Evolutionary conservation across 345 rosid species (phyloP), one percentile per base, ranked within the genome.

Genomic region (Bruguiera parviflora): DNA sequence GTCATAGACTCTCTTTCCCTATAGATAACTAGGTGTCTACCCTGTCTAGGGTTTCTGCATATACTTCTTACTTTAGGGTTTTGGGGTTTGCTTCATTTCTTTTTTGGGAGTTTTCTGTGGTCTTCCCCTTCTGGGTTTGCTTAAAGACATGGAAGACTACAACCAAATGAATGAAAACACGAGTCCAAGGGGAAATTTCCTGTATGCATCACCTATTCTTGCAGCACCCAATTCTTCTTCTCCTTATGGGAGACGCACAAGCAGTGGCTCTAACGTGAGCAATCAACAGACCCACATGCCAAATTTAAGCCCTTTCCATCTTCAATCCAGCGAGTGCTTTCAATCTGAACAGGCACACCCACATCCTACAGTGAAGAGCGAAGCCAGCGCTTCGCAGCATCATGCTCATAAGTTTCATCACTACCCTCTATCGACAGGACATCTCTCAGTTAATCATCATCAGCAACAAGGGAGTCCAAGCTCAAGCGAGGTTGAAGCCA

Each of bases 301-400:
- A 7, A 33, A 33, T 46, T 61, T 84, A 37, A 43, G 72, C 33
- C 68, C 79, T 22, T 79, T 85, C 35, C 84, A 86, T 67, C 82
- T 80, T 57, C 91, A 81, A 75, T 67, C 87, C 24, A 71, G 73
- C 16, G 82, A 76, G 18, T 83, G 88, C 66, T 86, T 80, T 75
- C 88, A 80, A 69, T 84, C 93, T 5, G 90, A 43, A 3, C 49
- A 84, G 43, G 46, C 78, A 2, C 25, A 24, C 16, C 25, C 81
- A 3, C 83, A 84, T 59, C 79, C 86, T 37, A 74, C 80, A 63
- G 95, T 94, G 68, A 94, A 94, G 75, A 86, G 91, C 1, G 98
- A 94, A 80, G 89, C 84, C 2, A 82, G 78, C 73, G 78, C 83
- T 64, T 82, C 90, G 28, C 85, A 81, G 13, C 29, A 56, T 5